These are phyloP conservation scores for Elymus sibiricus DNA, from an alignment of 176 grass and related monocot species.

Conservation along the genomic window DNA sequence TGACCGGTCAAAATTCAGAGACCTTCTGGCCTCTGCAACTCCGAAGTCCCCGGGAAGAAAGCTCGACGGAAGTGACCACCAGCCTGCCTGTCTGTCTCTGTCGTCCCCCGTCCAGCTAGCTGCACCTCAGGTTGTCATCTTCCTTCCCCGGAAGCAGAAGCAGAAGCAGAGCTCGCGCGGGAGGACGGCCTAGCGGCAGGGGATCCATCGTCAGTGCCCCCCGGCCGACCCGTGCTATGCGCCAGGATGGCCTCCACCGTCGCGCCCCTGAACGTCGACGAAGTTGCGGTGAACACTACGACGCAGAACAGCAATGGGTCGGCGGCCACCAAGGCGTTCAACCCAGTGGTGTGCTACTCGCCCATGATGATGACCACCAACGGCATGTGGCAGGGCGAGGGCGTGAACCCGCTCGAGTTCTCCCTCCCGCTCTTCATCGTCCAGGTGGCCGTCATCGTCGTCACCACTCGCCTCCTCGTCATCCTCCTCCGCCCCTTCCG, in stretches of 20 bases:
- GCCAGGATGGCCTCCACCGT: conserved; percentile 35
- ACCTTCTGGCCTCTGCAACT: conserved; percentile 2
- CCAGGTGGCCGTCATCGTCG: conserved; percentile 63
- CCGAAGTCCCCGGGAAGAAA: background rate
- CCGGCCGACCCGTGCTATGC: conserved; percentile 17
- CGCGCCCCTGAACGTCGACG: conserved; percentile 13
- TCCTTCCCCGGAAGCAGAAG: background rate
- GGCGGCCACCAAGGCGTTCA: background rate
- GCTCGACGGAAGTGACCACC: background rate
- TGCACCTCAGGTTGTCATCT: background rate
- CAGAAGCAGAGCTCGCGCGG: background rate
- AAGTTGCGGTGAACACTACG: background rate
- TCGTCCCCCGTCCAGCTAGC: background rate
- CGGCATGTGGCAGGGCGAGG: conserved; percentile 60
- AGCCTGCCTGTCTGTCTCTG: background rate
- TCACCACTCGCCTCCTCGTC: conserved; percentile 58
- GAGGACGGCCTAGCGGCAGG: too few species aligned
- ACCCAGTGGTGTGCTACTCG: conserved; percentile 60
- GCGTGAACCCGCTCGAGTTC: conserved; percentile 59
- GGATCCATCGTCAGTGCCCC: background rate
- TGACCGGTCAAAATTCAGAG: background rate
- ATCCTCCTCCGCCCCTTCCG: conserved; percentile 64
- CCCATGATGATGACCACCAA: conserved; percentile 54
- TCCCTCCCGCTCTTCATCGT: conserved; percentile 78
- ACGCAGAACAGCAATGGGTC: background rate